Base-by-base conservation (phyloP, 2,329 filamentous ascomycete genomes). In the Ophiostoma ips region DNA sequence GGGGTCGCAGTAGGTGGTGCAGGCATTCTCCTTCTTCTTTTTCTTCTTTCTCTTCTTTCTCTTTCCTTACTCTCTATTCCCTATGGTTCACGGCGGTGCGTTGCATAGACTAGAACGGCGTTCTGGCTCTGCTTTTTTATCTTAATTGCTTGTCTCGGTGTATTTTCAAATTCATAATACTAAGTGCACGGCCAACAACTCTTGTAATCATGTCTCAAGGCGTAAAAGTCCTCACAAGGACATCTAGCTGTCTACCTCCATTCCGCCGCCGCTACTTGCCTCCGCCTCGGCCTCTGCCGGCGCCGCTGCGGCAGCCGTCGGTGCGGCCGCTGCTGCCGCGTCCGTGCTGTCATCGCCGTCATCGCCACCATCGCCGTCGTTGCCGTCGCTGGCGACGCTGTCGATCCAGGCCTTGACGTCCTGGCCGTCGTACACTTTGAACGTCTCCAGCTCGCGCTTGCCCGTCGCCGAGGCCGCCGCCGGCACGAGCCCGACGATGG, bases 381-480 rank as follows among this genome's bases (percentile, higher is more conserved):
- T 70, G 64, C 65, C 65, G 50, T 79, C 76, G 52, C 76, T 77
- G 18, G 69, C 68, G 38, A 81, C 72, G 59, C 81, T 79, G 67
- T 95, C 88, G 64, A 96, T 76, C 79, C 89, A 89, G 56, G 81
- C 80, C 64, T 83, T 81, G 55, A 95, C 81, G 56, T 92, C 86
- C 63, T 87, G 81, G 13, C 88, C 89, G 64, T 98, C 92, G 61
- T 85, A 92, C 57, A 95, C 73, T 72, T 85, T 87, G 71, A 96
- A 96, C 56, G 78, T 77, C 73, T 96, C 86, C 31, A 84, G 68
- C 50, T 62, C 68, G 66, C 75, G 76, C 63, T 71, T 72, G 49
- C 70, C 70, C 7, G 69, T 68, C 53, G 68, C 67, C 55, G 66
- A 66, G 50, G 69, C 65, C 45, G 59, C 67, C 41, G 76, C 71